Base-by-base conservation (phyloP, 192 early-diverging fungal species). In the Lunasporangiospora selenospora region DNA sequence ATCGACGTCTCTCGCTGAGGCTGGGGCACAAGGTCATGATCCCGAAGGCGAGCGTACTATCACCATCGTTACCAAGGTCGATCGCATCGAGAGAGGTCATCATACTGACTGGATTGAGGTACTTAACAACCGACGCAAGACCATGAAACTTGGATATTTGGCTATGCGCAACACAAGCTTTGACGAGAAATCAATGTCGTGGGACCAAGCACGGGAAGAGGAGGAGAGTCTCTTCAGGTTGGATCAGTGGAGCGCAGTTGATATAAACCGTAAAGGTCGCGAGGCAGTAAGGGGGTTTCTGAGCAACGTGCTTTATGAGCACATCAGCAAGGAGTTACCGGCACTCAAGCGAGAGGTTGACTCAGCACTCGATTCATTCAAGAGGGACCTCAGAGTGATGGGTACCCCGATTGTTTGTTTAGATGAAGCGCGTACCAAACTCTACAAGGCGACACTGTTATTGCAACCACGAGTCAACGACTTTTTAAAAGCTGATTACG, bases 11-110 rank as follows among this genome's bases (percentile, higher is more conserved):
- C 46, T 21, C 15, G 43, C 45, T n/a, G 26, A 48, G 8, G 5
- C 44, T 3, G 45, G 29, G 1, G 36, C 45, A 5, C 26, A 11
- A 1, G 23, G 7, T 13, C 18, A 34, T 27, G 57, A 59, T 27
- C 36, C 45, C 4, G 32, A 50, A 0, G 59, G 59, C n/a, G 48
- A 31, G 6, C 51, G 62, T 15, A 64, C 62, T 27, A 47, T 54
- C 29, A 33, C 62, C 0, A 64, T 64, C 26, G 52, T 64, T 29
- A 64, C 62, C 34, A 54, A 64, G 34, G 32, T 36, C 3, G 62
- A 54, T 16, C 5, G 12, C 3, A 40, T 64, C 13, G 42, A 53
- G 8, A 21, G 3, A 5, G 52, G 27, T 11, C 16, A 31, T 9
- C 43, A 19, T 18, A n/a, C 44, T 1, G 44, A 39, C 10, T 47